A percentile compares a stretch with the other conserved stretches of the same genome.
Evolutionary conservation across 208 protist genomes (phyloP).

Genomic region (Trypanosoma lewisi): DNA sequence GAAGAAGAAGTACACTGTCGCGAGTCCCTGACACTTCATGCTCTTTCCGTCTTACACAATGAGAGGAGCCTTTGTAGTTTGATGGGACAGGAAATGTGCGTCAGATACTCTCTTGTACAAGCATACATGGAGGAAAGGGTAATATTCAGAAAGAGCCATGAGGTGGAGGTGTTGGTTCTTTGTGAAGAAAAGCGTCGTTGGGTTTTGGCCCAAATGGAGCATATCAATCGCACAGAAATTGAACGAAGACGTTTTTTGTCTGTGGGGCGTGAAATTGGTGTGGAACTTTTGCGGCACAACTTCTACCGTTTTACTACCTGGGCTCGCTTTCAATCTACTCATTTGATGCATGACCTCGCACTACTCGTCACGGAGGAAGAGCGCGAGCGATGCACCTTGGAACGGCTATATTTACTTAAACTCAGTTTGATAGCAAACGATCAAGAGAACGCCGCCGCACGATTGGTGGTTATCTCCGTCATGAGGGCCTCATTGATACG

Average conservation of each 20-base stretch:
- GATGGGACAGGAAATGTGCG: conserved; percentile 23
- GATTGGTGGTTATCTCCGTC: conserved; percentile 27
- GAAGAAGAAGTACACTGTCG: conserved; percentile 35
- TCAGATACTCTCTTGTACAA: conserved; percentile 7
- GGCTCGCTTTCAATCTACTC: background rate
- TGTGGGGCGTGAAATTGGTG: conserved; percentile 24
- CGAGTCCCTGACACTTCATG: background rate
- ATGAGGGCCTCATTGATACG: conserved; percentile 17
- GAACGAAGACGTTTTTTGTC: conserved; percentile 19
- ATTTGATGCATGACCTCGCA: conserved; percentile 9
- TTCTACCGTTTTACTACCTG: conserved; percentile 11
- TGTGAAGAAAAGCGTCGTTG: conserved; percentile 7
- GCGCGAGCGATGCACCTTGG: conserved; percentile 22
- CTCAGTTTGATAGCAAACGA: conserved; percentile 31
- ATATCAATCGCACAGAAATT: conserved; percentile 17
- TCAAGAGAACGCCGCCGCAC: conserved; percentile 22
- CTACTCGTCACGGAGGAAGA: conserved; percentile 20
- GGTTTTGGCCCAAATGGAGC: conserved; percentile 2
- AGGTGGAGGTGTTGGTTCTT: background rate
- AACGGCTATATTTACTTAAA: conserved; percentile 23
- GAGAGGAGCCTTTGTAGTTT: background rate
- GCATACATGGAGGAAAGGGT: background rate
- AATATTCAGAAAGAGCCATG: background rate
- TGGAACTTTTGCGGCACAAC: conserved; percentile 24
- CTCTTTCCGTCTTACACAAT: conserved; percentile 2